Conservation (phyloP, 805 yeast species). For the Hanseniaspora nectarophila region DNA sequence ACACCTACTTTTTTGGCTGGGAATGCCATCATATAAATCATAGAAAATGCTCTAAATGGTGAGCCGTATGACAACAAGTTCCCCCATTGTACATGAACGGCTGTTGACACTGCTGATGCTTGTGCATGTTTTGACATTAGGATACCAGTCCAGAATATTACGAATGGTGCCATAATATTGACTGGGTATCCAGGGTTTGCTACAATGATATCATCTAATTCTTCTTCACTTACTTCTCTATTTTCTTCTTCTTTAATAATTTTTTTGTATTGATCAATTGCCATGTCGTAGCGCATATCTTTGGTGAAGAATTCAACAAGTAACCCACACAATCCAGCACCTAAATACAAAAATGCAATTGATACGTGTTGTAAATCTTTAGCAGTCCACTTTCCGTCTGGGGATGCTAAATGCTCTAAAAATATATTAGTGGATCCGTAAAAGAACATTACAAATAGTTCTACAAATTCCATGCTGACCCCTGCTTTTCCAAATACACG, state of each 20-base stretch:
- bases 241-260: slow-evolving; percentile 1
- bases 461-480: slow-evolving; percentile 71
- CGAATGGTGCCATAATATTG: slow-evolving; percentile 87
- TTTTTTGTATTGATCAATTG: slow-evolving; percentile 24
- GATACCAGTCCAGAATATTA: slow-evolving; percentile 92
- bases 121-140: slow-evolving; percentile 93
- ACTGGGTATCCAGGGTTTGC: slow-evolving; percentile 70
- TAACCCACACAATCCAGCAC: slow-evolving; percentile 86
- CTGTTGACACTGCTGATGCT: slow-evolving; percentile 64
- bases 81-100: slow-evolving; percentile 89
- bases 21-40: slow-evolving; percentile 33
- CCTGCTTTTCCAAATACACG: slow-evolving; percentile 14
- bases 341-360: slow-evolving; percentile 82
- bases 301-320: slow-evolving; percentile 58
- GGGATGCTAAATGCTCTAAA: slow-evolving; percentile 70
- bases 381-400: slow-evolving; percentile 77
- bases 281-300: slow-evolving; percentile 45
- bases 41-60: slow-evolving; percentile 57
- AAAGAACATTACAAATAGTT: slow-evolving; percentile 65
- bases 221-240: slow-evolving; percentile 8
- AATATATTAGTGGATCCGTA: slow-evolving; percentile 86
- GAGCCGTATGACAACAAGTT: slow-evolving; percentile 70
- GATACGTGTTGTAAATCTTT: slow-evolving; percentile 84
- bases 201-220: slow-evolving; percentile 21
- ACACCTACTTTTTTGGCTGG: slow-evolving; percentile 24